Evolutionary conservation across 2,329 filamentous ascomycete genomes (phyloP).

Genomic region (Fusarium sp.): DNA sequence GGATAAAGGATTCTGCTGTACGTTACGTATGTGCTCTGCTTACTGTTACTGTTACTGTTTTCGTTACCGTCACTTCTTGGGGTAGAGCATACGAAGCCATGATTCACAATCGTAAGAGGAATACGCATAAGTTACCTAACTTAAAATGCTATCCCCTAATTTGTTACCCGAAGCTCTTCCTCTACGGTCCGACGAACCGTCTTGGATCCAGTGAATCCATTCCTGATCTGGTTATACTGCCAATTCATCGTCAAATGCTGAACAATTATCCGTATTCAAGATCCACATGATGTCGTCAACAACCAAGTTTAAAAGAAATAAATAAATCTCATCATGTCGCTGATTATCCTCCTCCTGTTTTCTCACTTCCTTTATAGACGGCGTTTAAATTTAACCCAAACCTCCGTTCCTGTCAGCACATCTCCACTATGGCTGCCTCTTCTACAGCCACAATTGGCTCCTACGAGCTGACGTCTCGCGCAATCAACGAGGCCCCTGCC

Average conservation of each 20-base stretch:
- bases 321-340: not conserved
- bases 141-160: not conserved
- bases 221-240: conserved; percentile 13
- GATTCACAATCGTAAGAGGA: not conserved
- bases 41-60: not conserved
- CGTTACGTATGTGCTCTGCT: not conserved
- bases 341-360: not conserved
- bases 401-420: conserved; percentile 21
- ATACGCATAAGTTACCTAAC: not conserved
- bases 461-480: conserved; percentile 24
- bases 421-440: conserved; percentile 18
- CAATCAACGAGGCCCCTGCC: conserved; percentile 2
- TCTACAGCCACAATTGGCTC: conserved; percentile 33
- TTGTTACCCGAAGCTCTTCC: conserved; percentile 15
- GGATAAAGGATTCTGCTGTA: not conserved
- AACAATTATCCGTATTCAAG: not conserved
- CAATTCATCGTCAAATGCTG: not conserved
- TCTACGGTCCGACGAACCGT: conserved; percentile 6
- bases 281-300: not conserved
- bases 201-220: not conserved
- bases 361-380: not conserved
- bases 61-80: not conserved
- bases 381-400: not conserved
- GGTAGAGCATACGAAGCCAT: not conserved
- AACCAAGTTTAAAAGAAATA: not conserved